These are phyloP conservation scores for Baorangia bicolor DNA, from an alignment of 768 basidiomycete genomes.

Conservation along the genomic window DNA sequence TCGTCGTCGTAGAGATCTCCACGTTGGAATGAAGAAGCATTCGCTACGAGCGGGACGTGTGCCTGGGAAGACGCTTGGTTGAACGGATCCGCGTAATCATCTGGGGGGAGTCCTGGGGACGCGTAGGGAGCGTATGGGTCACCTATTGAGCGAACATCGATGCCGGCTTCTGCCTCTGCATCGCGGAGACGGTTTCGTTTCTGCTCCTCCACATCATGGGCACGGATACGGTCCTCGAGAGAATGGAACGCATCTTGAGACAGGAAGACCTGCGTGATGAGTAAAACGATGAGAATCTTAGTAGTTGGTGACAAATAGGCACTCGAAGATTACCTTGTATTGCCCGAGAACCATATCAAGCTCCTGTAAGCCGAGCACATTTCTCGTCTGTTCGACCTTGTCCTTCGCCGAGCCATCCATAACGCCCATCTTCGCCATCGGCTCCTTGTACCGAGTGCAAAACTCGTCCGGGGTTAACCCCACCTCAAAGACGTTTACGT, in stretches of 20 bases:
- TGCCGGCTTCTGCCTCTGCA: slow-evolving; percentile 69
- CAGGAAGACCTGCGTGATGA: slow-evolving; percentile 72
- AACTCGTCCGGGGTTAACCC: slow-evolving; percentile 87
- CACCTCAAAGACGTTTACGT: slow-evolving; percentile 71
- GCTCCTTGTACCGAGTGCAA: slow-evolving; percentile 75
- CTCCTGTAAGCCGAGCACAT: slow-evolving; percentile 57
- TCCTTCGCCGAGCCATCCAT: slow-evolving; percentile 60
- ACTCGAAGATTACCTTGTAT: slow-evolving; percentile 61
- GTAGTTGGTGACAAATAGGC: not conserved
- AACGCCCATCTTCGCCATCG: slow-evolving; percentile 55
- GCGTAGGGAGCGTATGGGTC: slow-evolving; percentile 83
- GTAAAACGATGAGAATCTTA: slow-evolving; percentile 6
- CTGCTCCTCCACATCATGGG: slow-evolving; percentile 82
- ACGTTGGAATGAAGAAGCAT: slow-evolving; percentile 81
- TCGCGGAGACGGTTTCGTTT: slow-evolving; percentile 78
- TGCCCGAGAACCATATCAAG: slow-evolving; percentile 78
- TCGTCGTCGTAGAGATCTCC: slow-evolving; percentile 74
- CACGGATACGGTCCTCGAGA: slow-evolving; percentile 84
- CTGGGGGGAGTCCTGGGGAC: slow-evolving; percentile 45
- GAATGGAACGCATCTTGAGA: slow-evolving; percentile 82
- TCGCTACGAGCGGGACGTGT: slow-evolving; percentile 77
- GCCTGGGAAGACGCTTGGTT: slow-evolving; percentile 54
- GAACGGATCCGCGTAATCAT: slow-evolving; percentile 53
- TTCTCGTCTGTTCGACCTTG: slow-evolving; percentile 57
- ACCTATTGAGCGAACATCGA: slow-evolving; percentile 50